Evolutionary conservation across 495 filamentous ascomycete species (phyloP).

Genomic region (Xylaria grammica): DNA sequence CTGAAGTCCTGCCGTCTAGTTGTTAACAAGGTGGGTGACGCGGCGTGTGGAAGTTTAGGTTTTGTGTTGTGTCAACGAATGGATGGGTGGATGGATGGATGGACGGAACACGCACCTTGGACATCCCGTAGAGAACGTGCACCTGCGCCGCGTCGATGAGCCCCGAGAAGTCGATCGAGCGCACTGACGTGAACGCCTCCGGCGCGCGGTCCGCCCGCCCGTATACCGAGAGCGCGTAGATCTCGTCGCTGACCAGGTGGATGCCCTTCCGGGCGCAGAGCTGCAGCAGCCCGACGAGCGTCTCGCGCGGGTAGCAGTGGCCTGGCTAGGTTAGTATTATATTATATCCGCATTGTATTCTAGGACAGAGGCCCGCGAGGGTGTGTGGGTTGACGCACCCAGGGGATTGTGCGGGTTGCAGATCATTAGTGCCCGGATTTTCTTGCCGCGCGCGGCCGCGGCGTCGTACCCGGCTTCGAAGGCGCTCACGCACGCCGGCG

Average conservation of each 20-base stretch:
- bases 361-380: too few relatives aligned
- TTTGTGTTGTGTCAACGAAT: too few relatives aligned
- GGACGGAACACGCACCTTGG: conserved; percentile 56
- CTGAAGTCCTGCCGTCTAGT: conserved; percentile 54
- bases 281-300: conserved; percentile 51
- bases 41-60: too few relatives aligned
- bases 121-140: conserved; percentile 66
- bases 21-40: conserved; percentile 5
- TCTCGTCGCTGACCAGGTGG: conserved; percentile 67
- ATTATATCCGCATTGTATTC: too few relatives aligned
- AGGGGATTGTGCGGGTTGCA: conserved; percentile 69
- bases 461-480: conserved; percentile 33
- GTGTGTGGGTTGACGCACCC: conserved; percentile 36
- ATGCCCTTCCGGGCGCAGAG: conserved; percentile 61
- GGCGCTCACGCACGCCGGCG: conserved; percentile 28
- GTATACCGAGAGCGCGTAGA: conserved; percentile 64
- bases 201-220: conserved; percentile 37
- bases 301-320: conserved; percentile 57
- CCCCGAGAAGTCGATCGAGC: conserved; percentile 51
- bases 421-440: conserved; percentile 58
- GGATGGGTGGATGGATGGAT: too few relatives aligned
- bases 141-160: conserved; percentile 58
- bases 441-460: conserved; percentile 31
- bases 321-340: conserved; percentile 30
- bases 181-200: conserved; percentile 54